phyloP scores from a whole-genome alignment of 2,329 filamentous ascomycete species.

The Claviceps humidiphila region DNA sequence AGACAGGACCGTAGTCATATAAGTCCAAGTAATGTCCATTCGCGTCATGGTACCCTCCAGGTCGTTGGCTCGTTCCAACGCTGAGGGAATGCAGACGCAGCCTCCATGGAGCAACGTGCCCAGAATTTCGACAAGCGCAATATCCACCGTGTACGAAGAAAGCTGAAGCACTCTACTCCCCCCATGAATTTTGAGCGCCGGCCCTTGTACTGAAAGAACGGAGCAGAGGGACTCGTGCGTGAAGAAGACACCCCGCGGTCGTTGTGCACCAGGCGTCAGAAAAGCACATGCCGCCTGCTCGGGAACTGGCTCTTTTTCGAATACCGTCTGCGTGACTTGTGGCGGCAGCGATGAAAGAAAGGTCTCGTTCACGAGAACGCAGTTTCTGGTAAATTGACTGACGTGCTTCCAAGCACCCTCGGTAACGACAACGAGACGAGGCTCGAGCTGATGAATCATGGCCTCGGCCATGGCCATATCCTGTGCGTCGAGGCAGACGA shows the following conservation, averaged over 20 bases:
- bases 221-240: slow-evolving; percentile 46
- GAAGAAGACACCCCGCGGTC: slow-evolving; percentile 47
- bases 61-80: slow-evolving; percentile 34
- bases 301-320: slow-evolving; percentile 21
- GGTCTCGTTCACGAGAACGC: slow-evolving; percentile 28
- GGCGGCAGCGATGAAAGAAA: slow-evolving; percentile 24
- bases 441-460: slow-evolving; percentile 29
- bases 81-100: slow-evolving; percentile 44
- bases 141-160: slow-evolving; percentile 40
- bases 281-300: slow-evolving; percentile 46
- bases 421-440: slow-evolving; percentile 30
- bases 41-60: slow-evolving; percentile 35
- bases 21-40: slow-evolving; percentile 38
- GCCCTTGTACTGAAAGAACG: slow-evolving; percentile 35
- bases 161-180: slow-evolving; percentile 43
- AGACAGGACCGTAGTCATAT: slow-evolving; percentile 47
- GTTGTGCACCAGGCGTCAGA: slow-evolving; percentile 38
- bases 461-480: slow-evolving; percentile 27
- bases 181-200: slow-evolving; percentile 33
- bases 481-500: slow-evolving; percentile 35
- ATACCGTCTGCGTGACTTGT: slow-evolving; percentile 13
- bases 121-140: slow-evolving; percentile 37
- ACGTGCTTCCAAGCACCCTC: slow-evolving; percentile 28
- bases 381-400: slow-evolving; percentile 25
- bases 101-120: slow-evolving; percentile 41